A percentile compares a stretch with the other conserved stretches of the same genome.
phyloP scores from a whole-genome alignment of 1,139 yeast genomes.

The Hanseniaspora uvarum region DNA sequence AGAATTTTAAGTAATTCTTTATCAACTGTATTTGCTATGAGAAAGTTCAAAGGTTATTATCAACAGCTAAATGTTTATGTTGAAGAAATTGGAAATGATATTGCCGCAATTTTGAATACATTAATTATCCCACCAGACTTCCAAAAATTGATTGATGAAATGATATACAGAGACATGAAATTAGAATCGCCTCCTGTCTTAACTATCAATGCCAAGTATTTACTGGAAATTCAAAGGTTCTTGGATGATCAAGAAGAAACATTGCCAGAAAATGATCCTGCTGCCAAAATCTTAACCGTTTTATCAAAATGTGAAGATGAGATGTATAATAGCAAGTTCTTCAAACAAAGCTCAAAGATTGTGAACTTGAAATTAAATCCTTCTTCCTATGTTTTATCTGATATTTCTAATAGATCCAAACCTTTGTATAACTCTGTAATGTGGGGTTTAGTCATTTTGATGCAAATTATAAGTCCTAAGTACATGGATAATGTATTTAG shows the following conservation, averaged over 20 bases:
- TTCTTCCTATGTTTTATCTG: constrained; percentile 35
- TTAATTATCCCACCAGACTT: constrained; percentile 28
- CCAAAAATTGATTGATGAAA: constrained; percentile 26
- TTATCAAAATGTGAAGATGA: constrained; percentile 7
- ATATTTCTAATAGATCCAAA: constrained; percentile 37
- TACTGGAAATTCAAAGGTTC: constrained; percentile 23
- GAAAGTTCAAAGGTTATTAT: constrained; percentile 26
- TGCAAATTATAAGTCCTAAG: constrained; percentile 43
- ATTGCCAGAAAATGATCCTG: constrained; percentile 29
- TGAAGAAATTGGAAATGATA: constrained; percentile 26
- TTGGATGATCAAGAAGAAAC: constrained; percentile 23
- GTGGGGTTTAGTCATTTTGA: constrained; percentile 65
- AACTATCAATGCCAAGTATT: constrained; percentile 28
- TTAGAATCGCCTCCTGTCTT: constrained; percentile 24
- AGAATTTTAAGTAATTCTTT: constrained; percentile 22
- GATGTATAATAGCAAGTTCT: constrained; percentile 19
- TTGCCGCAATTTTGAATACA: constrained; percentile 25
- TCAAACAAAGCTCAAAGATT: constrained; percentile 22
- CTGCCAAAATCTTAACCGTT: constrained; percentile 16
- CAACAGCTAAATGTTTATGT: constrained; percentile 31
- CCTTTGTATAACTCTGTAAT: constrained; percentile 69
- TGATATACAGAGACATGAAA: constrained; percentile 29
- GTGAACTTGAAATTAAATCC: constrained; percentile 41
- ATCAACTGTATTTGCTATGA: constrained; percentile 26
- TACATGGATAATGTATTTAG: constrained; percentile 10